These are phyloP conservation scores for Phaseolus coccineus DNA, from an alignment of 331 rosid species.

Conservation along the genomic window DNA sequence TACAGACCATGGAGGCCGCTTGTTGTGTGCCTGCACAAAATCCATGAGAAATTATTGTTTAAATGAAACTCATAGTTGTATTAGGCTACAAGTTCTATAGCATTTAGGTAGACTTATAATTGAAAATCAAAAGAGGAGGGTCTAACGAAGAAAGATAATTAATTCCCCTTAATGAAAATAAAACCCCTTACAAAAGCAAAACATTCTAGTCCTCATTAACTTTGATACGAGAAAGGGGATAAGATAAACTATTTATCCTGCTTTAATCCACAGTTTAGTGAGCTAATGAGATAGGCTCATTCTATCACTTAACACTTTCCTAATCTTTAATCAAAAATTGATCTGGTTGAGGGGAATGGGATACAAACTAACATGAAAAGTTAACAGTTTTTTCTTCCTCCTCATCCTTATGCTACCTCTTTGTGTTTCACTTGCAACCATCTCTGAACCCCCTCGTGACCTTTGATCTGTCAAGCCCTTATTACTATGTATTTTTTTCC, in stretches of 20 bases:
- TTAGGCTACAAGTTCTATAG: conserved; percentile 1
- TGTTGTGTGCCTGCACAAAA: conserved; percentile 72
- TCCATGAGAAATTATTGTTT: conserved; percentile 19
- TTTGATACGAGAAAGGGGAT: neutral
- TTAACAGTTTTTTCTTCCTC: neutral
- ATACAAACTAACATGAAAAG: neutral
- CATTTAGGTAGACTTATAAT: conserved; percentile 4
- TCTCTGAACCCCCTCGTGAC: neutral
- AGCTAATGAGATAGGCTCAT: neutral
- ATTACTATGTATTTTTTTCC: neutral
- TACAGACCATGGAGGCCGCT: conserved; percentile 85
- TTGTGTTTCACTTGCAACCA: neutral
- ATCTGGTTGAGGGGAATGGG: neutral
- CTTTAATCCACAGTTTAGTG: neutral
- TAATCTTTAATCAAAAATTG: neutral
- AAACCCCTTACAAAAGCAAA: conserved; percentile 5
- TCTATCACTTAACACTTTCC: neutral
- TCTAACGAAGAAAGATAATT: neutral
- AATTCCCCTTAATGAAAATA: conserved; percentile 12
- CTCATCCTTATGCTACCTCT: neutral
- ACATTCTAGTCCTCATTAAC: conserved; percentile 1
- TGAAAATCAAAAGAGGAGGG: conserved; percentile 1
- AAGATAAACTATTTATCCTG: neutral
- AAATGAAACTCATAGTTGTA: conserved; percentile 7
- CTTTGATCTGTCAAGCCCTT: neutral